These are phyloP conservation scores for Vitis vinifera DNA, from an alignment of 164 flowering plant genomes.

Conservation along the genomic window ASM3070453v1 NC_081815.1:7316001-7316500, in stretches of 20 bases:
- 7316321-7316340: conserved; percentile 26
- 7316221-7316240: conserved; percentile 15
- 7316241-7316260: conserved; percentile 19
- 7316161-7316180: conserved; percentile 10
- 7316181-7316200: conserved; percentile 11
- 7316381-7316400: conserved; percentile 34
- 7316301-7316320: conserved; percentile 18
- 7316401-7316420: conserved; percentile 48
- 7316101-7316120: conserved; percentile 20
- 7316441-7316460: background rate
- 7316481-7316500: background rate
- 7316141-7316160: conserved; percentile 15
- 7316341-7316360: conserved; percentile 30
- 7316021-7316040: conserved; percentile 28
- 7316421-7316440: conserved; percentile 47
- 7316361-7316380: conserved; percentile 25
- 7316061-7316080: conserved; percentile 19
- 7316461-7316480: background rate
- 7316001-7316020: conserved; percentile 23
- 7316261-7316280: conserved; percentile 14
- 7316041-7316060: conserved; percentile 28
- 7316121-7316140: conserved; percentile 16
- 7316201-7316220: conserved; percentile 23
- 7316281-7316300: conserved; percentile 23
- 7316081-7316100: conserved; percentile 30